Base-by-base conservation (phyloP, 352 stramenopile species). In the Phytophthora cactorum region DNA sequence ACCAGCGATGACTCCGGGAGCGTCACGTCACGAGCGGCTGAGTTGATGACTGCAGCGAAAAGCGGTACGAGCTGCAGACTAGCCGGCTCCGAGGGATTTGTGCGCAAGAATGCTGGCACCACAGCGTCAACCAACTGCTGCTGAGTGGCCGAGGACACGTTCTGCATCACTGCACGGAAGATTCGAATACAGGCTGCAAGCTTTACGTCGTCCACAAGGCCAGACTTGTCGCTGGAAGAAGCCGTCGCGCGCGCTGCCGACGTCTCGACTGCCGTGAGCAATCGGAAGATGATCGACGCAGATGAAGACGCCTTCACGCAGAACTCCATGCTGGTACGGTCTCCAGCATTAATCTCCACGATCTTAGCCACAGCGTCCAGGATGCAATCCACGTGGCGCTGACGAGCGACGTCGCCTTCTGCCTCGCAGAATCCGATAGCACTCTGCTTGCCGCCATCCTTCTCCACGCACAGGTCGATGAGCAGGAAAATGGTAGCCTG, bases 251-350 rank as follows among this genome's bases (percentile, higher is more conserved):
- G 71, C 14, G 71, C 61, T n/a, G 82, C 78, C 2, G 81, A 90
- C 46, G 81, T 91, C 28, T 86, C 81, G 7, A 89, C 72, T 3
- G 86, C 81, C 17, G 75, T 74, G 12, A 94, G 77, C 34, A 94
- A 58, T 10, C 72, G 77, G 52, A 94, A 86, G n/a, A 90, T 76
- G 47, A 92, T 86, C 7, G 74, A 79, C n/a, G 58, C 64, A 22
- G 53, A 72, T 3, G 64, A 71, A 34, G 84, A 73, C 28, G 57
- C 62, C 17, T 80, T 69, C 7, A 90, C 82, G 31, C 86, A 94
- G 58, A 93, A 94, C 57, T 93, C 83, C 88, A 96, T 96, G 66
- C 78, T 92, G 50, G 76, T 78, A 31, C 78, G 79, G 39, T 91
- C 82, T 3, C 81, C 77, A 4, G 80, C 80, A 53, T 93, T 94